phyloP scores from a whole-genome alignment of 164 flowering plant species.

The Taxillus chinensis region DNA sequence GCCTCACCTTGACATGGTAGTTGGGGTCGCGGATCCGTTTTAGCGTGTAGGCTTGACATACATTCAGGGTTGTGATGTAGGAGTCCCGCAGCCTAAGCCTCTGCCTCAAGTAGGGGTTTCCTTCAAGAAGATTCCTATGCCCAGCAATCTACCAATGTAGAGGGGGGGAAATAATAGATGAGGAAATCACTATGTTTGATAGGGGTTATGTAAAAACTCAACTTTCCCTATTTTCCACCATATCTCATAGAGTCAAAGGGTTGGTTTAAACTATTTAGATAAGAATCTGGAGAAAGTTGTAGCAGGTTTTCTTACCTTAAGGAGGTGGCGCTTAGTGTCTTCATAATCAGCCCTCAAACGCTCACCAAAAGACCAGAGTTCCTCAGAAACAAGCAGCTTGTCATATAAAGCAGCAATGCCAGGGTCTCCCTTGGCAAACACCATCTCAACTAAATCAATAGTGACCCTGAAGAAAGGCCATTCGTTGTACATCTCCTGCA shows the following conservation, averaged over 20 bases:
- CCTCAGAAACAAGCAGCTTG: constrained; percentile 88
- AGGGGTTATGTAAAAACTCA: too few species aligned
- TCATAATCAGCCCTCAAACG: constrained; percentile 58
- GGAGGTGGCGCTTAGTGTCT: constrained; percentile 74
- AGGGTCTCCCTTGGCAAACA: constrained; percentile 98
- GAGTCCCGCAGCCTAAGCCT: constrained; percentile 83
- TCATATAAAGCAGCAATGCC: constrained; percentile 93
- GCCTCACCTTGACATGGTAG: constrained; percentile 59
- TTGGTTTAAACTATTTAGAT: too few species aligned
- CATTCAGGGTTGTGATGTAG: constrained; percentile 92
- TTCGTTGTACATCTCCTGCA: constrained; percentile 84
- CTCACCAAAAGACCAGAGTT: constrained; percentile 79
- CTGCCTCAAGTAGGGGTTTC: constrained; percentile 88
- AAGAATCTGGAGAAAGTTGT: too few species aligned
- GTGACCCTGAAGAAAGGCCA: constrained; percentile 99
- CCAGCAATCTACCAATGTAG: constrained; percentile 62
- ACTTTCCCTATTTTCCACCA: too few species aligned
- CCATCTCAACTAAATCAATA: constrained; percentile 94
- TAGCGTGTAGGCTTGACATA: constrained; percentile 84
- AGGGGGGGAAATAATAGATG: too few species aligned
- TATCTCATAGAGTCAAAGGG: too few species aligned
- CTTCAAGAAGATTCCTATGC: constrained; percentile 92
- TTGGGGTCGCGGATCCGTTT: constrained; percentile 85
- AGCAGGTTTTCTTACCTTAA: constrained; percentile 70
- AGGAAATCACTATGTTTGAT: too few species aligned